phyloP scores from a whole-genome alignment of 176 grass and related monocot species.

The Musa acuminata region DNA sequence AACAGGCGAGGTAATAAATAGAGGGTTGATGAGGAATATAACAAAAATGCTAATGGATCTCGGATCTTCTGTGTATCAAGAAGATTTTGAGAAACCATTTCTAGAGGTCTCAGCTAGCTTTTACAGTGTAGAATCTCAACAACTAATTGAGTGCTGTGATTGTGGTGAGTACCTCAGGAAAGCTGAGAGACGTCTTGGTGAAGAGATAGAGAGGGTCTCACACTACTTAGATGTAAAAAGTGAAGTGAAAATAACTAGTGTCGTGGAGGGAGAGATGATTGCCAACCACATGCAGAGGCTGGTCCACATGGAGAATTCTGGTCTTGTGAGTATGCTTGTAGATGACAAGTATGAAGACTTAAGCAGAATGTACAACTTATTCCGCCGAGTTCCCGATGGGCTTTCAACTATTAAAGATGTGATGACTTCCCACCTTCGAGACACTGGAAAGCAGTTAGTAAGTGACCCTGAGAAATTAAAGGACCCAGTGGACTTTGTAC shows the following conservation, averaged over 20 bases:
- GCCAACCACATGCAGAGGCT: slow-evolving; percentile 92
- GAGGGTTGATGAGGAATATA: slow-evolving; percentile 71
- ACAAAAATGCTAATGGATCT: slow-evolving; percentile 99
- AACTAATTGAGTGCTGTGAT: slow-evolving; percentile 77
- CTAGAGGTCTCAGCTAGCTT: slow-evolving; percentile 70
- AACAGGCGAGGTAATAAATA: slow-evolving; percentile 79
- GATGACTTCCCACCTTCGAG: slow-evolving; percentile 76
- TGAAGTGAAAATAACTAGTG: slow-evolving; percentile 84
- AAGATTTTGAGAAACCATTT: slow-evolving; percentile 92
- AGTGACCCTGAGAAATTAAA: slow-evolving; percentile 79
- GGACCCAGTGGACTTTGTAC: slow-evolving; percentile 94
- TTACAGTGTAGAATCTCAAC: slow-evolving; percentile 75
- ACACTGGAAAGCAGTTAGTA: slow-evolving; percentile 79
- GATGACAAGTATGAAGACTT: slow-evolving; percentile 81
- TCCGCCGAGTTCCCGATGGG: slow-evolving; percentile 75
- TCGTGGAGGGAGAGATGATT: slow-evolving; percentile 95
- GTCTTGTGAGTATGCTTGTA: slow-evolving; percentile 86
- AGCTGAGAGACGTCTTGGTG: slow-evolving; percentile 78
- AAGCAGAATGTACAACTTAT: slow-evolving; percentile 76
- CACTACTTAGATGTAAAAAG: slow-evolving; percentile 78
- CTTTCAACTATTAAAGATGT: slow-evolving; percentile 67
- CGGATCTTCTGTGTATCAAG: slow-evolving; percentile 72
- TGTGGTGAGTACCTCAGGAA: slow-evolving; percentile 89
- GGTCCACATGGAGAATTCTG: slow-evolving; percentile 93
- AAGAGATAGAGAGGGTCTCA: slow-evolving; percentile 93